A percentile compares a stretch with the other conserved stretches of the same genome.
Conservation (phyloP, 768 basidiomycete genomes). For the Nevesoporus exiguus region DNA sequence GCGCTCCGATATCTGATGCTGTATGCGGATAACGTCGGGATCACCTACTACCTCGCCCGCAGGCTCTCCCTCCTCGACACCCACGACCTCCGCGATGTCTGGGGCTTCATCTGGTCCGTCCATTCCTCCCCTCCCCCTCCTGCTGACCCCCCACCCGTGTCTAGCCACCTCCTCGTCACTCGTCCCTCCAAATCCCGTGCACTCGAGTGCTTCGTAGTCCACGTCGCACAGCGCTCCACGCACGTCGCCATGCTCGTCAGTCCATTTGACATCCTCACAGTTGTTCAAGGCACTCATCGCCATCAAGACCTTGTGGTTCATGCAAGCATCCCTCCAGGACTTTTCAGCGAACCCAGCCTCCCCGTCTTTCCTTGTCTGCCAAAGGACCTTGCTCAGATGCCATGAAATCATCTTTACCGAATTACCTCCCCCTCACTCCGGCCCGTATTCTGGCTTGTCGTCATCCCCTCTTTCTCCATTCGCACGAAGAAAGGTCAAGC, state of each 20-base stretch:
- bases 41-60: conserved; percentile 84
- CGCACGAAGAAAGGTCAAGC: conserved; percentile 62
- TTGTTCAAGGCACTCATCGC: conserved; percentile 11
- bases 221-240: conserved; percentile 84
- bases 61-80: conserved; percentile 66
- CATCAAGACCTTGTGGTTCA: conserved; percentile 90
- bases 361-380: conserved; percentile 84
- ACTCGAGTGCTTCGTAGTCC: conserved; percentile 90
- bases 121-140: background rate
- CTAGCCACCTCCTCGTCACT: conserved; percentile 91
- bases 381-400: conserved; percentile 84
- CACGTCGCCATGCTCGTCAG: conserved; percentile 94
- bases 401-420: conserved; percentile 97
- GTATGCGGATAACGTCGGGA: conserved; percentile 86
- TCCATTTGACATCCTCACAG: conserved; percentile 26
- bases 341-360: conserved; percentile 53
- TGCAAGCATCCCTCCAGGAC: conserved; percentile 93
- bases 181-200: conserved; percentile 89
- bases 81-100: conserved; percentile 75
- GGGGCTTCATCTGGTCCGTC: conserved; percentile 83
- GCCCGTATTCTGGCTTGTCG: conserved; percentile 64
- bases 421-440: conserved; percentile 58
- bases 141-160: conserved; percentile 12
- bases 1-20: conserved; percentile 82
- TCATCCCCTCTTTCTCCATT: conserved; percentile 49